Conservation (phyloP, 1,284 basidiomycete species). For the Pseudomicrostroma phylloplanum region DNA sequence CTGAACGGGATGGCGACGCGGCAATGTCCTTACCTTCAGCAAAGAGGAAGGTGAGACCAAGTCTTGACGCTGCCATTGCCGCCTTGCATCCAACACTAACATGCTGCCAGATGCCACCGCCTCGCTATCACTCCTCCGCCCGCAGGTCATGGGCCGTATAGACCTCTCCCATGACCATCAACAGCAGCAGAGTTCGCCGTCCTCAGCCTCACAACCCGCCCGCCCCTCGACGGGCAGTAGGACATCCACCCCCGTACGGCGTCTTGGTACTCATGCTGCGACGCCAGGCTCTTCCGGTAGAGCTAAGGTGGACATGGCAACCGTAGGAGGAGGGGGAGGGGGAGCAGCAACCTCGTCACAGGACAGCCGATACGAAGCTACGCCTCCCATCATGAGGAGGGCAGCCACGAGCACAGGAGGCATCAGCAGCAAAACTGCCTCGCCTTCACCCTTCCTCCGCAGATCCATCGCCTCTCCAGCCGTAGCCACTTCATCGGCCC, state of each 20-base stretch:
- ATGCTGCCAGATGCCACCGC: background rate
- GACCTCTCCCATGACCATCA: conserved; percentile 7
- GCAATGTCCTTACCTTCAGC: background rate
- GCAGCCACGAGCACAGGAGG: background rate
- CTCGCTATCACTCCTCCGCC: background rate
- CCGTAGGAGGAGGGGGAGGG: background rate
- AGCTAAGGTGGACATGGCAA: conserved; percentile 4
- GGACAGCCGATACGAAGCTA: background rate
- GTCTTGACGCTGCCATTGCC: background rate
- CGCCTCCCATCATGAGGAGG: background rate
- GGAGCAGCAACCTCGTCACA: background rate
- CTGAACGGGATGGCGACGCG: background rate
- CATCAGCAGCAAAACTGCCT: background rate
- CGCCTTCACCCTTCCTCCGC: background rate
- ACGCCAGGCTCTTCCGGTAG: background rate
- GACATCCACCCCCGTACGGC: background rate
- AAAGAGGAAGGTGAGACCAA: background rate
- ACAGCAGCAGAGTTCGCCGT: background rate
- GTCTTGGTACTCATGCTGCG: too few relatives aligned
- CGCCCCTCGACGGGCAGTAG: background rate
- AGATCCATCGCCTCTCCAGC: background rate
- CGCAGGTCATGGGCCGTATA: conserved; percentile 17
- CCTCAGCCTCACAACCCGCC: background rate
- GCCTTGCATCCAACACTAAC: background rate
- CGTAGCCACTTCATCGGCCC: background rate